Conservation (phyloP, 371 early-diverging fungal genomes). For the Rhizopus stolonifer region DNA sequence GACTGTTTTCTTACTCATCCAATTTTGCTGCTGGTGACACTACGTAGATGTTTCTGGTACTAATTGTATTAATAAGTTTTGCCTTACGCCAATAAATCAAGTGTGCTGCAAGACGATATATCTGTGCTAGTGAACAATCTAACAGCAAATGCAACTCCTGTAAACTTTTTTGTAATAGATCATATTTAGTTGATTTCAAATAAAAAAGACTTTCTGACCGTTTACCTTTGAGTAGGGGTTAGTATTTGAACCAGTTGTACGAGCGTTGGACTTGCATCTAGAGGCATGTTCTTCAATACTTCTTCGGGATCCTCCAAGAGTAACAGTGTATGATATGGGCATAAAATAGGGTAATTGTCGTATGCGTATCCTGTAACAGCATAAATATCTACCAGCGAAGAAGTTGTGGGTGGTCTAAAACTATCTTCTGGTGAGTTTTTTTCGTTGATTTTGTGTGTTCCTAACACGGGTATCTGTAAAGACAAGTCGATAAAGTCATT, state of each 20-base stretch:
- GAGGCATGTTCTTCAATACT: conserved; percentile 72
- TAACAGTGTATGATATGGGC: conserved; percentile 85
- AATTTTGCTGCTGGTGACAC: conserved; percentile 68
- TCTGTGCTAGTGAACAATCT: conserved; percentile 88
- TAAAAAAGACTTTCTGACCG: too few species aligned
- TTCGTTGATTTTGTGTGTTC: conserved; percentile 1
- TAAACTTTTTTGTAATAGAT: too few species aligned
- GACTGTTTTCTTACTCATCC: conserved; percentile 46
- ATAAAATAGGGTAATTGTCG: conserved; percentile 69
- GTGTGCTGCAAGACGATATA: conserved; percentile 87
- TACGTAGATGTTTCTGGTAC: conserved; percentile 77
- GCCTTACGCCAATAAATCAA: conserved; percentile 91
- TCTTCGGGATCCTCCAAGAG: conserved; percentile 83
- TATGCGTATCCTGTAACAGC: conserved; percentile 60
- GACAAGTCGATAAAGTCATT: conserved; percentile 81
- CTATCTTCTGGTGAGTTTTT: not conserved
- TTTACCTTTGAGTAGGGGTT: conserved; percentile 79
- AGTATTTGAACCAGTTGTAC: conserved; percentile 84
- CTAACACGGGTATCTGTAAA: conserved; percentile 62
- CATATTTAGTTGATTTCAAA: too few species aligned
- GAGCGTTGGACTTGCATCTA: conserved; percentile 84
- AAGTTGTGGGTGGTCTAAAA: not conserved
- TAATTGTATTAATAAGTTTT: conserved; percentile 81
- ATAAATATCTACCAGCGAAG: conserved; percentile 47
- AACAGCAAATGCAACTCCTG: conserved; percentile 78